Evolutionary conservation across 164 flowering plant species (phyloP).

Genomic region (Santalum album): DNA sequence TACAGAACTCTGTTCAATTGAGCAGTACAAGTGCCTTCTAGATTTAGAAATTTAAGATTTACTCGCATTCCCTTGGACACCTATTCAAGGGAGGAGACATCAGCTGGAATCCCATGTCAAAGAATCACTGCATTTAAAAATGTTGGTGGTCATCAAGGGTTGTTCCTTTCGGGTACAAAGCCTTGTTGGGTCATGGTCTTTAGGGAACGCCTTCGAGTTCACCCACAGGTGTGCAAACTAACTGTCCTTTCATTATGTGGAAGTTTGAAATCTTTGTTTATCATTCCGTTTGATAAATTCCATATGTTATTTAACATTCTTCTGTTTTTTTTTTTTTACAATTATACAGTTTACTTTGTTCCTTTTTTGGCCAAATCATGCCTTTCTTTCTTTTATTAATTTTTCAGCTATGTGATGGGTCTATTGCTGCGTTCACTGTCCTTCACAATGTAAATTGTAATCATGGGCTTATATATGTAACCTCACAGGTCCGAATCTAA

Average conservation of each 20-base stretch:
- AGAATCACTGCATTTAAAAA: constrained; percentile 67
- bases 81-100: constrained; percentile 60
- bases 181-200: constrained; percentile 94
- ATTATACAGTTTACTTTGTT: not conserved
- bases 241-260: too few species aligned
- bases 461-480: constrained; percentile 92
- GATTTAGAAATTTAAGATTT: constrained; percentile 87
- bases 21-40: constrained; percentile 48
- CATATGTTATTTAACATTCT: not conserved
- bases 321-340: too few species aligned
- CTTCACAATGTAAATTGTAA: constrained; percentile 98
- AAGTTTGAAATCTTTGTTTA: too few species aligned
- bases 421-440: constrained; percentile 86
- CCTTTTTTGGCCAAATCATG: not conserved
- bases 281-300: too few species aligned
- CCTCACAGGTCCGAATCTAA: constrained; percentile 57
- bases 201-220: constrained; percentile 87
- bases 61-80: constrained; percentile 58
- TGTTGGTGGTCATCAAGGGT: constrained; percentile 78
- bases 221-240: constrained; percentile 72
- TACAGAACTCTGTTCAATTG: constrained; percentile 27
- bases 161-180: constrained; percentile 87
- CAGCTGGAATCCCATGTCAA: constrained; percentile 33
- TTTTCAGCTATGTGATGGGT: constrained; percentile 87
- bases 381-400: not conserved